A percentile compares a stretch with the other conserved stretches of the same genome.
Conservation (phyloP, 257 asterid genomes). For the Plectranthus barbatus region DNA sequence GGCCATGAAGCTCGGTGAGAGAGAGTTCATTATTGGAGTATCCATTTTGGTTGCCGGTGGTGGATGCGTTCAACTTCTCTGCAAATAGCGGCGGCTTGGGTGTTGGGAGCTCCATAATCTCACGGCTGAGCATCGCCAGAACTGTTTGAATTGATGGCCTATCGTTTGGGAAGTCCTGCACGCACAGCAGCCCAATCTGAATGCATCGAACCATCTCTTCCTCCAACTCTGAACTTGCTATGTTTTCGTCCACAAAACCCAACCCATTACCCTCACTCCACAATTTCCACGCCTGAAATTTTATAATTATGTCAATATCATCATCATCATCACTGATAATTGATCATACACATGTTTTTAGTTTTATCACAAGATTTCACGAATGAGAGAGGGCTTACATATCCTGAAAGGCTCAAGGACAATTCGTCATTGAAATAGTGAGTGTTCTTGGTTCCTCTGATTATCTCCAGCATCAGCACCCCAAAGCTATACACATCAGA, state of each 20-base stretch:
- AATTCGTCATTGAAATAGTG: too few species aligned
- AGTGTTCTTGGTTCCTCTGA: too few species aligned
- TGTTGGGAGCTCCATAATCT: slow-evolving; percentile 11
- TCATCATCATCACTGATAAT: too few species aligned
- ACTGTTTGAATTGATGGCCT: slow-evolving; percentile 27
- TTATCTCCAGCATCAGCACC: too few species aligned
- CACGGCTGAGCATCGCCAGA: too few species aligned
- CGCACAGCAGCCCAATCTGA: slow-evolving; percentile 32
- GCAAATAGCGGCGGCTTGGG: slow-evolving; percentile 23
- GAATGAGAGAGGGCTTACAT: neutral
- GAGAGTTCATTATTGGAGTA: too few species aligned
- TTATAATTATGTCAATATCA: too few species aligned
- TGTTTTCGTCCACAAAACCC: too few species aligned
- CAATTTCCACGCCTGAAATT: slow-evolving; percentile 14
- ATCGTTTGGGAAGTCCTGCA: slow-evolving; percentile 9
- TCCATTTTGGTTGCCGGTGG: too few species aligned
- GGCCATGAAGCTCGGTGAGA: neutral
- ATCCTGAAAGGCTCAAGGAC: slow-evolving; percentile 5
- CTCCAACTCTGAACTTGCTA: neutral
- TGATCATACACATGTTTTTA: too few species aligned
- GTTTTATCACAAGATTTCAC: too few species aligned
- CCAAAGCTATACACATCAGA: too few species aligned
- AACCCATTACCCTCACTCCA: slow-evolving; percentile 10
- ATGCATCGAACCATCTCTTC: slow-evolving; percentile 25
- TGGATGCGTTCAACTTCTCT: slow-evolving; percentile 19